Conservation (phyloP, 257 asterid genomes). For the Scutellaria galericulata region DNA sequence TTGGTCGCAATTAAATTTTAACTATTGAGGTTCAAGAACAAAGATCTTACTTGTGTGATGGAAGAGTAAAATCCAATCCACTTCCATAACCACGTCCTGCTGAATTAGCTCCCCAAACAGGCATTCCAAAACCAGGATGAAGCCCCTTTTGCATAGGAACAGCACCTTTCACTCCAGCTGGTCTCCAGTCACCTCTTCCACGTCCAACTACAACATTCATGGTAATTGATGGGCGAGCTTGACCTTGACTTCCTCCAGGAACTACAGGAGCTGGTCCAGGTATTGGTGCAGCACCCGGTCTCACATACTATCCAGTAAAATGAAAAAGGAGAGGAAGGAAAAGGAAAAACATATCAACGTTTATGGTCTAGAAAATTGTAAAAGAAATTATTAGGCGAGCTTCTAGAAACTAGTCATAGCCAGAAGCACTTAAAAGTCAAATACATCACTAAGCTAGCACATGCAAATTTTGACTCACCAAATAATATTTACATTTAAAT, state of each 20-base stretch:
- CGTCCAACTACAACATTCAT: conserved; percentile 76
- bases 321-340: conserved; percentile 26
- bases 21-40: background rate
- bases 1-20: background rate
- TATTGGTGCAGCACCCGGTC: conserved; percentile 91
- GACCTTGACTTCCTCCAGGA: conserved; percentile 73
- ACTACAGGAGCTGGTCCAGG: conserved; percentile 51
- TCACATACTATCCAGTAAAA: conserved; percentile 74
- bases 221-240: conserved; percentile 73
- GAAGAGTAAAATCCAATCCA: conserved; percentile 98
- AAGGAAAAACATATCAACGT: conserved; percentile 24
- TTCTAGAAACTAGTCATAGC: conserved; percentile 9
- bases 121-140: conserved; percentile 67
- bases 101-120: conserved; percentile 74
- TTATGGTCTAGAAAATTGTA: background rate
- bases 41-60: conserved; percentile 86
- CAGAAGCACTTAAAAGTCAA: conserved; percentile 11
- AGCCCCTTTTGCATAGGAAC: conserved; percentile 72
- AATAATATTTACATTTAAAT: background rate
- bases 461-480: background rate
- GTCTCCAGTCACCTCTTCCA: conserved; percentile 99
- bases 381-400: conserved; percentile 27
- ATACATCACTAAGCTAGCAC: background rate
- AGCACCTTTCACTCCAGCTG: conserved; percentile 68
- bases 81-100: conserved; percentile 88